These are phyloP conservation scores for Leccinum fuscescens DNA, from an alignment of 1,284 basidiomycete genomes.

Conservation along the genomic window DNA sequence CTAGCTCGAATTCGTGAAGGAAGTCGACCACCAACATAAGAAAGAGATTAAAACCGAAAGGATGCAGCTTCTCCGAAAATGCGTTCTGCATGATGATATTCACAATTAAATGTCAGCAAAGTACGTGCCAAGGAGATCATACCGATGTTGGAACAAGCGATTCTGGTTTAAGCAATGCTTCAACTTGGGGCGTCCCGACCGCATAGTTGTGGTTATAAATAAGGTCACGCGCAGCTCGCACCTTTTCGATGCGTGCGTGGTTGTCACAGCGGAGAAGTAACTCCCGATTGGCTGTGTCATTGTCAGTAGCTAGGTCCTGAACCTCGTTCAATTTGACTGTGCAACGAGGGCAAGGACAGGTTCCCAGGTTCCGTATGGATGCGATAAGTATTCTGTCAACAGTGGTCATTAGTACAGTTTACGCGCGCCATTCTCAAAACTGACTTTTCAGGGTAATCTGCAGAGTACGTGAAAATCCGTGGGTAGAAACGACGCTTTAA, in stretches of 20 bases:
- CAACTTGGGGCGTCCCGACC: conserved; percentile 11
- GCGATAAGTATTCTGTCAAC: conserved; percentile 28
- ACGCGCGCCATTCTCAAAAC: neutral
- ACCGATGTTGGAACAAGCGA: conserved; percentile 7
- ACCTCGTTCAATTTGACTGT: neutral
- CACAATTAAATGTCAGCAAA: neutral
- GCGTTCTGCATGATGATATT: neutral
- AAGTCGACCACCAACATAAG: neutral
- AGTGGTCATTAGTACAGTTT: neutral
- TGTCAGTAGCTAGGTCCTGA: neutral
- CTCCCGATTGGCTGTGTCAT: neutral
- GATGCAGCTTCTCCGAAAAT: neutral
- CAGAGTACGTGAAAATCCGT: conserved; percentile 26
- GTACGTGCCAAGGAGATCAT: neutral
- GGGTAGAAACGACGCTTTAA: conserved; percentile 19
- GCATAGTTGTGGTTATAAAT: conserved; percentile 17
- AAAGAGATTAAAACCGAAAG: neutral
- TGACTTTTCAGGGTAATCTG: conserved; percentile 34
- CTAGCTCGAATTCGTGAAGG: neutral
- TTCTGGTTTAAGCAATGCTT: conserved; percentile 7
- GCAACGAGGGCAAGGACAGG: conserved; percentile 36
- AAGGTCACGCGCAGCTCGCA: conserved; percentile 4
- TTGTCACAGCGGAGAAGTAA: neutral
- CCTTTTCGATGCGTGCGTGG: neutral
- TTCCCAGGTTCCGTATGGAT: conserved; percentile 26